phyloP scores from a whole-genome alignment of 2,329 filamentous ascomycete species.

The Xylaria sp. region DNA sequence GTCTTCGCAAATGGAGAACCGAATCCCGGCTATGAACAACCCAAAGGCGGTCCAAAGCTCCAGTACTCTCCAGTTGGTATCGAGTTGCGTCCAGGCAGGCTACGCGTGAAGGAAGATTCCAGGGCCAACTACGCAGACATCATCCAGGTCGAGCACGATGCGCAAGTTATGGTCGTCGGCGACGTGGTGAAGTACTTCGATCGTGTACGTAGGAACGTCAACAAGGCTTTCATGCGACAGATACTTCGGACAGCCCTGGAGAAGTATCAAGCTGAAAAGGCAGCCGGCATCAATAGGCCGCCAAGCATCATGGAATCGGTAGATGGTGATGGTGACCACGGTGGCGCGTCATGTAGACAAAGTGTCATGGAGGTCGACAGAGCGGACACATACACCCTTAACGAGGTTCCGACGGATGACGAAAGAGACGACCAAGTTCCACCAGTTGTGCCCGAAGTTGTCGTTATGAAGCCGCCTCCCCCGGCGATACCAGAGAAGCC shows the following conservation, averaged over 20 bases:
- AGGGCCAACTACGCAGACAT: constrained; percentile 54
- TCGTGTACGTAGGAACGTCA: constrained; percentile 52
- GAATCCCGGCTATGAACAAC: constrained; percentile 47
- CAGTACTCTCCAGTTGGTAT: constrained; percentile 52
- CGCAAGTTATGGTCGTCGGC: constrained; percentile 52
- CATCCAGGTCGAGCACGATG: constrained; percentile 52
- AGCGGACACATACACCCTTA: constrained; percentile 36
- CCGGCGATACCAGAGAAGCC: constrained; percentile 31
- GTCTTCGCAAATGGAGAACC: constrained; percentile 51
- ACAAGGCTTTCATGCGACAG: constrained; percentile 54
- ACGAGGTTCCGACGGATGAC: constrained; percentile 37
- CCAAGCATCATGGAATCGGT: constrained; percentile 37
- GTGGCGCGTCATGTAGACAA: constrained; percentile 33
- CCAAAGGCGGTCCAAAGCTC: constrained; percentile 45
- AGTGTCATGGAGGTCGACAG: constrained; percentile 23
- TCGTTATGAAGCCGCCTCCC: constrained; percentile 16
- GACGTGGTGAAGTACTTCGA: constrained; percentile 54
- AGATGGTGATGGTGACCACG: constrained; percentile 38
- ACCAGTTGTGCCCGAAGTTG: not conserved
- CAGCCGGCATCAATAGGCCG: constrained; percentile 20
- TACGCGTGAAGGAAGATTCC: constrained; percentile 52
- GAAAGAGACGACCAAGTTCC: constrained; percentile 24
- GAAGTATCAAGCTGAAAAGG: constrained; percentile 49
- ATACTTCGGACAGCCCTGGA: constrained; percentile 51
- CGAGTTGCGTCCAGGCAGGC: constrained; percentile 49